phyloP scores from a whole-genome alignment of 345 rosid species.

The Draba incana region DNA sequence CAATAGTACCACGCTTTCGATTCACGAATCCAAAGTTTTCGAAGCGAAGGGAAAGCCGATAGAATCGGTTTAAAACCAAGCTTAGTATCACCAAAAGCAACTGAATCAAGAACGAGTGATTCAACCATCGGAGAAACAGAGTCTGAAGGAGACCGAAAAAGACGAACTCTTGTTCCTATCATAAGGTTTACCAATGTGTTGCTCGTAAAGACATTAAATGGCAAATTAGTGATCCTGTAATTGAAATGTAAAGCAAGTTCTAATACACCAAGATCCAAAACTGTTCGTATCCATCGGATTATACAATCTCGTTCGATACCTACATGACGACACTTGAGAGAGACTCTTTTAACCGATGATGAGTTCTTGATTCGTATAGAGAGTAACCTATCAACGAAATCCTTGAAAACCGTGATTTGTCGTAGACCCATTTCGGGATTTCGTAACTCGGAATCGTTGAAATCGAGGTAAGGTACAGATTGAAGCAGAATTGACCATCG shows the following conservation, averaged over 20 bases:
- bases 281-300: conserved; percentile 8
- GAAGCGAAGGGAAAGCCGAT: conserved; percentile 22
- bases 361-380: conserved; percentile 7
- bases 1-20: conserved; percentile 13
- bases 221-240: not conserved
- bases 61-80: conserved; percentile 13
- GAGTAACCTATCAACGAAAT: conserved; percentile 26
- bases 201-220: conserved; percentile 4
- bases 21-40: conserved; percentile 21
- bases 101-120: conserved; percentile 31
- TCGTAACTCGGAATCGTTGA: conserved; percentile 13
- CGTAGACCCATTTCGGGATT: not conserved
- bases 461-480: conserved; percentile 5
- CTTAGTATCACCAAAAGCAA: not conserved
- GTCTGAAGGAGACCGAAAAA: not conserved
- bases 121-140: conserved; percentile 15
- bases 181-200: conserved; percentile 21
- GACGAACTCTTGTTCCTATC: conserved; percentile 18
- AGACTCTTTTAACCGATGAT: conserved; percentile 10
- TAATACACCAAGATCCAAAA: conserved; percentile 11
- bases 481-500: conserved; percentile 31
- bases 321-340: conserved; percentile 18
- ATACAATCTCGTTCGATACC: not conserved
- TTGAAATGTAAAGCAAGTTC: conserved; percentile 11
- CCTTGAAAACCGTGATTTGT: not conserved